Base-by-base conservation (phyloP, 2,329 filamentous ascomycete genomes). In the Stachybotrys chartarum region DNA sequence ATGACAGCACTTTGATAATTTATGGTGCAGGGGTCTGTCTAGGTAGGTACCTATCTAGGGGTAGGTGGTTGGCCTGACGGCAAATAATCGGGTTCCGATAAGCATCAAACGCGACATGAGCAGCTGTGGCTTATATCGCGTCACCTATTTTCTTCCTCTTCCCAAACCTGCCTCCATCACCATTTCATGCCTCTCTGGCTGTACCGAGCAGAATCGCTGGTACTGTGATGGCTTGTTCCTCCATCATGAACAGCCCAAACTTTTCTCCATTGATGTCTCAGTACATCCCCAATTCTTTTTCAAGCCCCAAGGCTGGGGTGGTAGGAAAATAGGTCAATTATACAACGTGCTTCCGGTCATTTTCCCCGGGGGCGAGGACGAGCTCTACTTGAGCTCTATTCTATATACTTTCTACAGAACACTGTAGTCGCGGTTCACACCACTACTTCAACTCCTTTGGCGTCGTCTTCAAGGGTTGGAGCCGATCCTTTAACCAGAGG, bases 291-390 rank as follows among this genome's bases (percentile, higher is more conserved):
- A 53, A 51, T 58, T 50, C 55, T 54, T 35, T 70, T 66, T 68
- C 75, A 75, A 79, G 71, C 77, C 79, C 79, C 77, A 80, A 77
- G 64, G 78, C 58, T 61, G 78, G 78, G 78, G 78, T 78, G 58
- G 63, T 63, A 59, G 66, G 63, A 62, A 64, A 76, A 64, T 81
- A 75, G 72, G 59, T 59, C 55, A 53, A n/a, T 30, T 50, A 51
- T 58, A 55, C 54, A 50, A 14, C 50, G 51, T 59, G 63, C 64
- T 63, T 67, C 62, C 56, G 53, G 62, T 65, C 63, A 59, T 56
- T 16, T 50, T 8, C 17, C 56, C 53, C 53, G 49, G 62, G 65
- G 59, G 63, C 62, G 55, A 63, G 52, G 35, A 55, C 48, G 53
- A 61, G 57, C 59, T 44, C 50, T 18, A 46, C 10, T 47, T n/a